phyloP scores from a whole-genome alignment of 257 asterid species.

The Nicotiana sylvestris region DNA sequence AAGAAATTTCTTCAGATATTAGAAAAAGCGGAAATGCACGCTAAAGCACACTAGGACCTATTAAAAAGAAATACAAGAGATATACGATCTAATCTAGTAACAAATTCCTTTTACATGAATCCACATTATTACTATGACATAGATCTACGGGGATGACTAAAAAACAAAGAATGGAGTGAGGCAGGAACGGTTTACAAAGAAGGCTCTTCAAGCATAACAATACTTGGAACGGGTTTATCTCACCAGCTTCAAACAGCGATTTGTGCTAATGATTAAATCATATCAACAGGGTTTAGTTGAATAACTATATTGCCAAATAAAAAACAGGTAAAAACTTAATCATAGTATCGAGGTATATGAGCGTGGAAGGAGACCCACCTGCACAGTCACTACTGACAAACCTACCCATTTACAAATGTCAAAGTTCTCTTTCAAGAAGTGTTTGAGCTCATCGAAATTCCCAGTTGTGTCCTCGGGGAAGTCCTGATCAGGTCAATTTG shows the following conservation, averaged over 20 bases:
- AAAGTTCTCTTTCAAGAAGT: conserved; percentile 61
- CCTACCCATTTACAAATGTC: conserved; percentile 84
- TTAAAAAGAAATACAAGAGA: background rate
- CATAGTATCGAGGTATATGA: background rate
- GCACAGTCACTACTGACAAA: conserved; percentile 60
- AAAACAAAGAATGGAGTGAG: background rate
- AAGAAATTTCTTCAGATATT: background rate
- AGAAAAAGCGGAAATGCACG: background rate
- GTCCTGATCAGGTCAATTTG: conserved; percentile 22
- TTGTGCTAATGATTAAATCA: background rate
- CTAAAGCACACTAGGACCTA: background rate
- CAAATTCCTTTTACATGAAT: background rate
- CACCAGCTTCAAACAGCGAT: background rate
- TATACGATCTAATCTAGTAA: background rate
- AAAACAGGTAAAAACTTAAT: background rate
- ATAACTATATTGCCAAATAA: background rate
- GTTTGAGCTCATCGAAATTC: conserved; percentile 58
- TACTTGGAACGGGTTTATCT: background rate
- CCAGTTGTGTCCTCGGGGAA: conserved; percentile 81
- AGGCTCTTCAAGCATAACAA: background rate
- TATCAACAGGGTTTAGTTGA: background rate
- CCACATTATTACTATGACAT: background rate
- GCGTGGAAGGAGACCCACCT: conserved; percentile 43
- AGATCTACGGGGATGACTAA: background rate
- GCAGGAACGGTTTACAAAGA: background rate